Conservation (phyloP, 2,329 filamentous ascomycete genomes). For the Exophiala xenobiotica region DNA sequence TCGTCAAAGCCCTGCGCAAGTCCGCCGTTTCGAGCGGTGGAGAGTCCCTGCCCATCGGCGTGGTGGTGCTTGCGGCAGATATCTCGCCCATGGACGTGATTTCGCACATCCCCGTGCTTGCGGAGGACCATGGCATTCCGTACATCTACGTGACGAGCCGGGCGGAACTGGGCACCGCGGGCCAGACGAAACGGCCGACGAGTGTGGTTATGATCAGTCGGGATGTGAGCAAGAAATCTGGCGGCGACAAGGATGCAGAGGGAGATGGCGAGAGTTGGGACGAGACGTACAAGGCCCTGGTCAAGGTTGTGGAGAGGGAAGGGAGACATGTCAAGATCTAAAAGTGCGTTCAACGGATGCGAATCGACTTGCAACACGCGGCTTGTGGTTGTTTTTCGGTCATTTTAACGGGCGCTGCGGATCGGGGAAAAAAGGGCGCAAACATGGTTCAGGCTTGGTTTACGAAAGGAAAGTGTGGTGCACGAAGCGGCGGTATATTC, state of each 20-base stretch:
- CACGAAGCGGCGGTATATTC: too few species aligned
- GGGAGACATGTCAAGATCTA: slow-evolving; percentile 56
- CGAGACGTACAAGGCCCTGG: slow-evolving; percentile 56
- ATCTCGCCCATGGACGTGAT: slow-evolving; percentile 99
- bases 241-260: slow-evolving; percentile 43
- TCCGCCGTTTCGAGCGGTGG: slow-evolving; percentile 64
- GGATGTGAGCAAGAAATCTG: slow-evolving; percentile 46
- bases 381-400: too few species aligned
- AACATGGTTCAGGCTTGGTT: too few species aligned
- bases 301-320: slow-evolving; percentile 61
- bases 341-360: background rate
- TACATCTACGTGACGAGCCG: slow-evolving; percentile 94
- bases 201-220: slow-evolving; percentile 83
- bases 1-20: slow-evolving; percentile 97
- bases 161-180: slow-evolving; percentile 89
- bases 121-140: slow-evolving; percentile 95
- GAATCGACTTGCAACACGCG: too few species aligned
- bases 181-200: slow-evolving; percentile 92
- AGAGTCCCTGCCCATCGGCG: slow-evolving; percentile 60
- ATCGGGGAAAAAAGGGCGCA: too few species aligned
- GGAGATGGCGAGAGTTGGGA: slow-evolving; percentile 48
- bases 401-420: too few species aligned
- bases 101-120: slow-evolving; percentile 93
- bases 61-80: slow-evolving; percentile 92
- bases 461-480: too few species aligned